Percentiles rank a stretch among this genome's conserved stretches.
Conservation (phyloP, 1,284 basidiomycete genomes). For the Trametes polyzona region DNA sequence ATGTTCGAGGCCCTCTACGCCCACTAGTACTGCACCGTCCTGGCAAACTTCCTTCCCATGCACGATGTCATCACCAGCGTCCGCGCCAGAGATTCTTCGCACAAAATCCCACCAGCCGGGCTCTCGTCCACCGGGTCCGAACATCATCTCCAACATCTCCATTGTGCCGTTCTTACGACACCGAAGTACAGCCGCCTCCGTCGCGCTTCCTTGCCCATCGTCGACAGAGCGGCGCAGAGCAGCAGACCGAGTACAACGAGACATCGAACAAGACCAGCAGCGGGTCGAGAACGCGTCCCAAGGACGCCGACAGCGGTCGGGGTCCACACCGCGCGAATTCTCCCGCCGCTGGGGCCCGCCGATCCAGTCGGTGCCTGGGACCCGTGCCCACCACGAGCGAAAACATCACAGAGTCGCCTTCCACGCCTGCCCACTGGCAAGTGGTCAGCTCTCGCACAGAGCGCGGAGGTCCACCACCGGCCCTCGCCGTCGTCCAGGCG, state of each 20-base stretch:
- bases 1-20: no score
- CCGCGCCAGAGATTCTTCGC: neutral
- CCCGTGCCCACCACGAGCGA: no score
- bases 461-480: neutral
- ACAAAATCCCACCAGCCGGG: neutral
- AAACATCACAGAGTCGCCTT: no score
- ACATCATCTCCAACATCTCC: neutral
- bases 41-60: neutral
- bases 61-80: neutral
- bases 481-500: neutral
- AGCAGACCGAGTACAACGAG: neutral
- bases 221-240: neutral
- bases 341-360: no score
- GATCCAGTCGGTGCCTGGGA: no score
- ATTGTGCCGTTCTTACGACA: neutral
- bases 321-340: no score
- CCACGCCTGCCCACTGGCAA: no score
- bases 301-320: neutral
- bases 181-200: no score
- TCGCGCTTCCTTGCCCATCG: conserved; percentile 1
- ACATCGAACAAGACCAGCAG: neutral
- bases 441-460: neutral
- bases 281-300: neutral
- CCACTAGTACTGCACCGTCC: no score
- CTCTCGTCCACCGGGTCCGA: neutral